Conservation (phyloP, 306 rosid species). For the Acmispon strigosus region DNA sequence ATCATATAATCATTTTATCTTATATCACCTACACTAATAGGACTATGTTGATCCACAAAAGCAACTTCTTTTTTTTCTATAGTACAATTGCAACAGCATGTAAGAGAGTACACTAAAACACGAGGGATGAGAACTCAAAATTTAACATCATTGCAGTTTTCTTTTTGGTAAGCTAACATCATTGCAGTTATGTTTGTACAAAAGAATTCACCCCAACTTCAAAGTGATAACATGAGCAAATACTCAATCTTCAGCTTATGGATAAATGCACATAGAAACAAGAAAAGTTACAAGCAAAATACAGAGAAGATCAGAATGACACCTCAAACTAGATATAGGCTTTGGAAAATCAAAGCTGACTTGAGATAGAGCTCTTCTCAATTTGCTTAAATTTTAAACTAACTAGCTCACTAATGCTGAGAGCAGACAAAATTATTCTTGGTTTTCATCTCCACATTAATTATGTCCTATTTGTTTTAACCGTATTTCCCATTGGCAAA, state of each 20-base stretch:
- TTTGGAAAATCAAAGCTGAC: slow-evolving; percentile 5
- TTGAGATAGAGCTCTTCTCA: not conserved
- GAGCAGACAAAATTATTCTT: not conserved
- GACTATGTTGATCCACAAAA: not conserved
- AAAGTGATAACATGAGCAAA: not conserved
- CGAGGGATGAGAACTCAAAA: not conserved
- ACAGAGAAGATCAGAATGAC: slow-evolving; percentile 2
- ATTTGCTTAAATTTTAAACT: not conserved
- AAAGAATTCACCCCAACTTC: not conserved
- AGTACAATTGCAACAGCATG: not conserved
- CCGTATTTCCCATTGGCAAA: not conserved
- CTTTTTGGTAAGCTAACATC: too few relatives aligned
- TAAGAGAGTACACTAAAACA: not conserved
- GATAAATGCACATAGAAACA: not conserved
- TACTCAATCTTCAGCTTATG: not conserved
- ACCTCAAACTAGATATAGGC: slow-evolving; percentile 8
- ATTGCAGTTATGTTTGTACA: not conserved
- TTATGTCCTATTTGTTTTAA: not conserved
- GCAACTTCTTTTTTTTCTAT: not conserved
- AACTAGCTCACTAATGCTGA: not conserved
- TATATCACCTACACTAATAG: not conserved
- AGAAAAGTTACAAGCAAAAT: not conserved
- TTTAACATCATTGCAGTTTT: not conserved
- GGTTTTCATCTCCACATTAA: not conserved
- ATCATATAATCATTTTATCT: not conserved